Conservation (phyloP, 2,329 filamentous ascomycete species). For the Verticillium tricorpus region DNA sequence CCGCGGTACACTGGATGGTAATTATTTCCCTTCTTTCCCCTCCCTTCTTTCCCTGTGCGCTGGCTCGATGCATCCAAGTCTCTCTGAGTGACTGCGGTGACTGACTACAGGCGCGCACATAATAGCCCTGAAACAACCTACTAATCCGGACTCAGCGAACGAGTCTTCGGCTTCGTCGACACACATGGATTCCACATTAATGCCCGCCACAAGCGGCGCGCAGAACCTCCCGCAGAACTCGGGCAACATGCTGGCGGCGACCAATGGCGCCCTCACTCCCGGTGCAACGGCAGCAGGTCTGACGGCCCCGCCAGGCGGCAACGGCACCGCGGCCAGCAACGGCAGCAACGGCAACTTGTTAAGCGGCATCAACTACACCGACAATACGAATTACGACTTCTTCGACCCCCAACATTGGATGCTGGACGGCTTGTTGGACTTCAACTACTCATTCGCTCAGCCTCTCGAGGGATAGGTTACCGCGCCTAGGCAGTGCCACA, state of each 20-base stretch:
- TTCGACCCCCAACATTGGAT: slow-evolving; percentile 95
- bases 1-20: slow-evolving; percentile 67
- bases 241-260: slow-evolving; percentile 37
- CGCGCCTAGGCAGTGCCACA: not conserved
- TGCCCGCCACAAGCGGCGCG: slow-evolving; percentile 40
- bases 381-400: slow-evolving; percentile 70
- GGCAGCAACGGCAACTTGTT: slow-evolving; percentile 50
- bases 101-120: slow-evolving; percentile 21
- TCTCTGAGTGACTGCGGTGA: slow-evolving; percentile 16
- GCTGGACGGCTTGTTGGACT: slow-evolving; percentile 78
- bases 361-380: slow-evolving; percentile 52
- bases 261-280: slow-evolving; percentile 50
- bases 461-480: slow-evolving; percentile 48
- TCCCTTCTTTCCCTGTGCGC: slow-evolving; percentile 1
- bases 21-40: slow-evolving; percentile 24
- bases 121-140: slow-evolving; percentile 75
- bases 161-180: slow-evolving; percentile 68
- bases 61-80: slow-evolving; percentile 14
- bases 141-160: slow-evolving; percentile 74
- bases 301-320: not conserved
- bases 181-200: slow-evolving; percentile 57
- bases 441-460: slow-evolving; percentile 63
- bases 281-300: slow-evolving; percentile 34
- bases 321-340: not conserved
- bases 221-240: slow-evolving; percentile 26